Evolutionary conservation across 768 basidiomycete species (phyloP).

Genomic region (Chalciporus pseudorubinellus): DNA sequence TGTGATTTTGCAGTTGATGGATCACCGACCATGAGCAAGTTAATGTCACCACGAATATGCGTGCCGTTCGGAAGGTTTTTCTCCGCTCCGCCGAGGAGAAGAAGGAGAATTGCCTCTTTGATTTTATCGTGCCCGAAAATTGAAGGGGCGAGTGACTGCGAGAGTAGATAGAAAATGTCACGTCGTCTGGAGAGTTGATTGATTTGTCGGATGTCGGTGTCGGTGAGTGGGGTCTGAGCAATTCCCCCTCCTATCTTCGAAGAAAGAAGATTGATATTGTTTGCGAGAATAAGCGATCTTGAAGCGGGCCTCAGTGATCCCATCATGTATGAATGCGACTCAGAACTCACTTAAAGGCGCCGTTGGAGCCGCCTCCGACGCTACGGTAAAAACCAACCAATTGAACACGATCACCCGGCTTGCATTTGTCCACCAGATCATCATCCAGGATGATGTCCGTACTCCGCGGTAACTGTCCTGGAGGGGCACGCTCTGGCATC

Average conservation of each 20-base stretch:
- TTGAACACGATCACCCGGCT: constrained; percentile 97
- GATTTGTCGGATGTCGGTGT: constrained; percentile 92
- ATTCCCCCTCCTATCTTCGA: constrained; percentile 95
- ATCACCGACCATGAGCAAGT: constrained; percentile 98
- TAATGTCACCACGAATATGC: constrained; percentile 99
- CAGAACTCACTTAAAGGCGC: constrained; percentile 84
- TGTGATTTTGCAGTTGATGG: constrained; percentile 99
- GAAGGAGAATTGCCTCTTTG: constrained; percentile 88
- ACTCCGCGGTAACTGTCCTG: constrained; percentile 93
- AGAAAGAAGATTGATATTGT: constrained; percentile 91
- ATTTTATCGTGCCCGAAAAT: constrained; percentile 97
- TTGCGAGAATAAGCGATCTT: constrained; percentile 91
- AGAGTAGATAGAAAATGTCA: constrained; percentile 85
- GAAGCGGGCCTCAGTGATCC: constrained; percentile 12
- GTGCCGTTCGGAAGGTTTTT: constrained; percentile 98
- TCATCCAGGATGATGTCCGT: constrained; percentile 96
- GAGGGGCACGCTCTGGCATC: constrained; percentile 98
- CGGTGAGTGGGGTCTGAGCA: constrained; percentile 88
- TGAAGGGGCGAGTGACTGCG: constrained; percentile 93
- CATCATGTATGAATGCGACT: constrained; percentile 7
- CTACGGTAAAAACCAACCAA: constrained; percentile 94
- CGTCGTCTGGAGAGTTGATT: constrained; percentile 88
- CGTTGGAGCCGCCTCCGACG: constrained; percentile 84
- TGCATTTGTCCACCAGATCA: constrained; percentile 95
- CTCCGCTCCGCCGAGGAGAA: constrained; percentile 94